phyloP scores from a whole-genome alignment of 345 rosid genomes.

The Linum lewisii region DNA sequence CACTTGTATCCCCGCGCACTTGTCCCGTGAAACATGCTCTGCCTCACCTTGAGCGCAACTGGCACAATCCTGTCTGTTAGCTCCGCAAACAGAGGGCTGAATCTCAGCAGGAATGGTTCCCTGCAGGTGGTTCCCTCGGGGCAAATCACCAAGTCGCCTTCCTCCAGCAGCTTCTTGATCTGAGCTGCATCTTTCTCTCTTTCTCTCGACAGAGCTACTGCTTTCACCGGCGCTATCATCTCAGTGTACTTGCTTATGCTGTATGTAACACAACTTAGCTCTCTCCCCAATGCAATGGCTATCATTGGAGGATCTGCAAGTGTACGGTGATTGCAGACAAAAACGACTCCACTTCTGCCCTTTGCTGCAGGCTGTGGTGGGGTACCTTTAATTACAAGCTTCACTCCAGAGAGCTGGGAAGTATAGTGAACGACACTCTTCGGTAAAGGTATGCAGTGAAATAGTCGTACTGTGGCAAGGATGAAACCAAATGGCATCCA shows the following conservation, averaged over 20 bases:
- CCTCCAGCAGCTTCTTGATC: constrained; percentile 62
- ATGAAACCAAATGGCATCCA: constrained; percentile 60
- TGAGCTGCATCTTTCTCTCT: constrained; percentile 66
- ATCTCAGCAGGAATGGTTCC: constrained; percentile 77
- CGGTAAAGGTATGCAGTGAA: constrained; percentile 55
- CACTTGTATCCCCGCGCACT: constrained; percentile 68
- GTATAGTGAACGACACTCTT: constrained; percentile 50
- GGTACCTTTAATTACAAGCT: constrained; percentile 42
- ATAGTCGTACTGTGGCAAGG: constrained; percentile 48
- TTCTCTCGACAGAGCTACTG: constrained; percentile 90
- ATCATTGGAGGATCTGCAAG: constrained; percentile 72
- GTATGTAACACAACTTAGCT: constrained; percentile 90
- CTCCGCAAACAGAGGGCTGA: constrained; percentile 89
- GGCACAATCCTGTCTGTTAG: constrained; percentile 84
- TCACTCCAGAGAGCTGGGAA: constrained; percentile 48
- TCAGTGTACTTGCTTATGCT: constrained; percentile 88
- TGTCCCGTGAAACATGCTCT: constrained; percentile 71
- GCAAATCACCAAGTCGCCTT: constrained; percentile 88
- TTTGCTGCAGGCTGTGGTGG: constrained; percentile 70
- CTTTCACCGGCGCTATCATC: constrained; percentile 72
- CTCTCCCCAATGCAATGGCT: constrained; percentile 72
- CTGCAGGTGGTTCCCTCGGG: constrained; percentile 97
- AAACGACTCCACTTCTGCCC: constrained; percentile 73
- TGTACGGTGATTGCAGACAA: constrained; percentile 85
- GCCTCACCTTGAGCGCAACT: constrained; percentile 74